Evolutionary conservation across 2,329 filamentous ascomycete genomes (phyloP).

Genomic region (Fusarium floridanum): DNA sequence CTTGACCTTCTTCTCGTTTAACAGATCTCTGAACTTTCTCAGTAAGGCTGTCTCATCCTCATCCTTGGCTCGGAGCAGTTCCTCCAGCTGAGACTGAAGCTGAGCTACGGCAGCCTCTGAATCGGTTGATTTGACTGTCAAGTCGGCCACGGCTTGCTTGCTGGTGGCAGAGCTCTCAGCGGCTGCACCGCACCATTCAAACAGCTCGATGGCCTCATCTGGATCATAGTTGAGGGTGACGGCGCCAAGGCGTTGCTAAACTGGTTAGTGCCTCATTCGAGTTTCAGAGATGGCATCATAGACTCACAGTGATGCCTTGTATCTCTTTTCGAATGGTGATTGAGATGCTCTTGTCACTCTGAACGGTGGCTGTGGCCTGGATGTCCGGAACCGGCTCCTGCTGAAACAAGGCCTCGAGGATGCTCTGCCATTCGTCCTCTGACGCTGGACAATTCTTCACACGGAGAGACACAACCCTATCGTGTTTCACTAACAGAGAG

Average conservation of each 20-base stretch:
- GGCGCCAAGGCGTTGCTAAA: constrained; percentile 76
- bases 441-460: constrained; percentile 67
- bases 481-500: constrained; percentile 65
- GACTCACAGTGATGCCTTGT: constrained; percentile 74
- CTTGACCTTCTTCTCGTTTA: constrained; percentile 86
- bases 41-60: constrained; percentile 76
- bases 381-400: constrained; percentile 65
- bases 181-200: constrained; percentile 77
- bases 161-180: constrained; percentile 62
- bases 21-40: constrained; percentile 75
- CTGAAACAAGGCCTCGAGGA: constrained; percentile 70
- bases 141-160: constrained; percentile 57
- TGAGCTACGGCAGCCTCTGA: constrained; percentile 69
- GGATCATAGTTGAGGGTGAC: constrained; percentile 69
- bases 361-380: constrained; percentile 70
- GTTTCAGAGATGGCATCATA: constrained; percentile 25
- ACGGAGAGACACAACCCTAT: constrained; percentile 65
- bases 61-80: constrained; percentile 74
- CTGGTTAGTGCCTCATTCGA: constrained; percentile 37
- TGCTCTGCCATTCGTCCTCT: constrained; percentile 74
- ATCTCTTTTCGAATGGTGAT: constrained; percentile 75
- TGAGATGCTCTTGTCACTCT: constrained; percentile 64
- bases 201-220: constrained; percentile 72
- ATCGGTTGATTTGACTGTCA: constrained; percentile 57
- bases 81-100: constrained; percentile 73